A percentile compares a stretch with the other conserved stretches of the same genome.
Evolutionary conservation across 441 rosid species (phyloP).

Genomic region (Adansonia gregorii): DNA sequence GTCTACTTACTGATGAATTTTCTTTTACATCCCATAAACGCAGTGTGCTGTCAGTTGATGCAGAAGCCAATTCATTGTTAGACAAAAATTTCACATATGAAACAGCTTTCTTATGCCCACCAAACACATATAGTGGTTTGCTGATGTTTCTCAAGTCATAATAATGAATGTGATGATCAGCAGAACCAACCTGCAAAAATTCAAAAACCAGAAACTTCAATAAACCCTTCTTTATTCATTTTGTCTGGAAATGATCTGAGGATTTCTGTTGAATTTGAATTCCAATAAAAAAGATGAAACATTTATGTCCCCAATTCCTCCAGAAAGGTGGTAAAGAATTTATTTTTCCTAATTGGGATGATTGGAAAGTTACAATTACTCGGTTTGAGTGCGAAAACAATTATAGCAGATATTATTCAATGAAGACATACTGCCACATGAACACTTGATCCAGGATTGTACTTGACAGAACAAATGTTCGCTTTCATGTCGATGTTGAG

Average conservation of each 20-base stretch:
- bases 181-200: constrained; percentile 46
- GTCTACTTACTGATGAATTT: constrained; percentile 35
- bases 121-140: constrained; percentile 39
- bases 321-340: background rate
- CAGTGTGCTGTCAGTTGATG: constrained; percentile 49
- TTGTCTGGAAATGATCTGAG: background rate
- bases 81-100: constrained; percentile 50
- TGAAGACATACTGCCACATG: constrained; percentile 43
- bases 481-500: constrained; percentile 44
- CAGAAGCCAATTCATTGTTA: constrained; percentile 44
- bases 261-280: background rate
- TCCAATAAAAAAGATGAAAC: background rate
- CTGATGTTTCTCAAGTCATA: constrained; percentile 45
- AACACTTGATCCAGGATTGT: constrained; percentile 46
- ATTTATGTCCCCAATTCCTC: background rate
- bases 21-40: constrained; percentile 49
- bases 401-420: background rate
- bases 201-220: constrained; percentile 12
- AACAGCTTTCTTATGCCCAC: constrained; percentile 46
- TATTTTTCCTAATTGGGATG: background rate
- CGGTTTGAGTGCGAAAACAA: background rate
- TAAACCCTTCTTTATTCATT: constrained; percentile 4
- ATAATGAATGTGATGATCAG: constrained; percentile 46
- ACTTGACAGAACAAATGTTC: constrained; percentile 46
- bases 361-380: constrained; percentile 8